These are phyloP conservation scores for Bryoerythrophyllum caledonicum DNA, from an alignment of 225 moss, liverwort and hornwort species.

Conservation along the genomic window DNA sequence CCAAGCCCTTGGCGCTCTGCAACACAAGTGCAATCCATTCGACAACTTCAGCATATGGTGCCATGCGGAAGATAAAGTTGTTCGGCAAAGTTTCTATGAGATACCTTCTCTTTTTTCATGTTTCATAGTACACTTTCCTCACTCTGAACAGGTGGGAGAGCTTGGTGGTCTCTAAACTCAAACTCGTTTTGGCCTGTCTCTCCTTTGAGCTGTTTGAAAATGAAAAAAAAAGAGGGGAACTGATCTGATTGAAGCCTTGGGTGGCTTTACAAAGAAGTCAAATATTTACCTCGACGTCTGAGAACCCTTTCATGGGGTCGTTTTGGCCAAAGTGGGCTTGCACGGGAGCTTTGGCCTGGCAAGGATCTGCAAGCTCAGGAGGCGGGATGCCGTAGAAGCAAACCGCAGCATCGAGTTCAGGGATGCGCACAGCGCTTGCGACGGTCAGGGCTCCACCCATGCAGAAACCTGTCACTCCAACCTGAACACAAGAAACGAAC, in stretches of 20 bases:
- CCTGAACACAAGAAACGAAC: conserved; percentile 35
- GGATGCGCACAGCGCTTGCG: conserved; percentile 69
- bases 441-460: conserved; percentile 88
- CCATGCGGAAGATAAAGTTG: not conserved
- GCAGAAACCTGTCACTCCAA: conserved; percentile 79
- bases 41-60: not conserved
- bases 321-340: conserved; percentile 88
- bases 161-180: no score
- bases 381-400: conserved; percentile 80
- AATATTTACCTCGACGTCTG: conserved; percentile 64
- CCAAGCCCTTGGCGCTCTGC: conserved; percentile 66
- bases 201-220: no score
- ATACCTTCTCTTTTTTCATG: no score
- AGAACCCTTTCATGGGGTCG: conserved; percentile 61
- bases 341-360: conserved; percentile 65
- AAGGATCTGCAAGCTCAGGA: conserved; percentile 71
- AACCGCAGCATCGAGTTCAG: conserved; percentile 71
- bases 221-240: no score
- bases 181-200: no score
- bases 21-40: not conserved
- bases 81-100: no score
- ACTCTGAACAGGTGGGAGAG: no score
- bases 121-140: no score
- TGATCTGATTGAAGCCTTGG: no score
- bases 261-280: not conserved